A percentile compares a stretch with the other conserved stretches of the same genome.
Evolutionary conservation across 352 stramenopile genomes (phyloP).

Genomic region (Aphanomyces stellatus): DNA sequence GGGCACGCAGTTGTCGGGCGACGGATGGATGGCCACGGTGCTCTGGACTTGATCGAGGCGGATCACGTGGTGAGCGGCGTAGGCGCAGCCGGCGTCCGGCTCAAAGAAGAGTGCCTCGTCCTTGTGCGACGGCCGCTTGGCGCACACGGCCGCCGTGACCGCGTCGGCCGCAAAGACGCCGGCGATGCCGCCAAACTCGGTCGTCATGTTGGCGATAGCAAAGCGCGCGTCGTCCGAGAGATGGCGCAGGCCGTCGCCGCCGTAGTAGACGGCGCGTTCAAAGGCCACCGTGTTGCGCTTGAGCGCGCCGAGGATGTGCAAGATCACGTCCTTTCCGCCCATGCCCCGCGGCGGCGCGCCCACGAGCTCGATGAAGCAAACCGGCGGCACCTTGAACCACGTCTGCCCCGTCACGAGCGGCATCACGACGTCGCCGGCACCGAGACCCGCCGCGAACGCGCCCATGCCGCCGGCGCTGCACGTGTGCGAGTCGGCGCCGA

Average conservation of each 20-base stretch:
- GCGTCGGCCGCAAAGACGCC: constrained; percentile 68
- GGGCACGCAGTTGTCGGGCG: constrained; percentile 68
- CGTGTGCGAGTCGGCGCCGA: constrained; percentile 70
- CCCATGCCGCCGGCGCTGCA: constrained; percentile 71
- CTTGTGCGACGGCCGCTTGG: constrained; percentile 42
- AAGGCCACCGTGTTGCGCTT: constrained; percentile 81
- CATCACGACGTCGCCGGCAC: constrained; percentile 74
- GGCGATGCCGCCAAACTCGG: constrained; percentile 74
- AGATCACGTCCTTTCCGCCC: constrained; percentile 71
- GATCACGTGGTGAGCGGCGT: constrained; percentile 70
- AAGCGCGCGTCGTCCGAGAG: constrained; percentile 74
- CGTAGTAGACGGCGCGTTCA: constrained; percentile 70
- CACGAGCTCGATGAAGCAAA: constrained; percentile 73
- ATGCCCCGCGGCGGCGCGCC: constrained; percentile 57
- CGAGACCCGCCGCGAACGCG: constrained; percentile 57
- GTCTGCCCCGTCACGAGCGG: constrained; percentile 73
- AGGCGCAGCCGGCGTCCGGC: constrained; percentile 51
- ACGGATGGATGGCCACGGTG: constrained; percentile 64
- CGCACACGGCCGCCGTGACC: constrained; percentile 56
- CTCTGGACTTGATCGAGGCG: constrained; percentile 47
- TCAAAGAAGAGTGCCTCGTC: constrained; percentile 69
- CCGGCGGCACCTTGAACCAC: constrained; percentile 78
- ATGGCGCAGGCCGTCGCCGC: constrained; percentile 45
- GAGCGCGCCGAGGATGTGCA: constrained; percentile 66
- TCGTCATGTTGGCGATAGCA: constrained; percentile 76